Conservation (phyloP, 768 basidiomycete genomes). For the Rhodocollybia butyracea region DNA sequence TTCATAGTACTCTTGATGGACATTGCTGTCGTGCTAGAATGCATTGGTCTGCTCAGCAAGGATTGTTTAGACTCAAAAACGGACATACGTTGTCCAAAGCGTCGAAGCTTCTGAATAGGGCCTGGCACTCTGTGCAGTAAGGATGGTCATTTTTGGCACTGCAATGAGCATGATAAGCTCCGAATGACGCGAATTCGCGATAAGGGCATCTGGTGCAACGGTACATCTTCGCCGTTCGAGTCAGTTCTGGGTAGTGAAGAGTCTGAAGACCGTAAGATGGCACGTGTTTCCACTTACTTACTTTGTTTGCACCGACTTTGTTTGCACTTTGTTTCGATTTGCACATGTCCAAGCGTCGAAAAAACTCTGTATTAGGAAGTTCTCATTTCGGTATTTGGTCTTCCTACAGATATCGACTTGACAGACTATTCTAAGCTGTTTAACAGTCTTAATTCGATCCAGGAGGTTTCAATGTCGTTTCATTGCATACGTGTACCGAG, state of each 20-base stretch:
- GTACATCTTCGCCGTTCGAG: background rate
- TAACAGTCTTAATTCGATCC: too few relatives aligned
- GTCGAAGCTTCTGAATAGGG: constrained; percentile 13
- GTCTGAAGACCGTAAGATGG: too few relatives aligned
- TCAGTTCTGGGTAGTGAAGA: background rate
- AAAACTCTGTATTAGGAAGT: too few relatives aligned
- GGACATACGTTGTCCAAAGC: constrained; percentile 14
- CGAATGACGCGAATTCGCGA: constrained; percentile 7
- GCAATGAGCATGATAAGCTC: constrained; percentile 19
- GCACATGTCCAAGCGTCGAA: too few relatives aligned
- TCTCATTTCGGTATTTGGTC: too few relatives aligned
- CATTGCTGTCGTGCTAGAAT: background rate
- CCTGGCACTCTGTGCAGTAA: constrained; percentile 17
- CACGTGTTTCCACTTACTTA: too few relatives aligned
- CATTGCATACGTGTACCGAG: too few relatives aligned
- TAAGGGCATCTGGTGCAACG: background rate
- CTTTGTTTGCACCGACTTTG: too few relatives aligned
- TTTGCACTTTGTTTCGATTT: too few relatives aligned
- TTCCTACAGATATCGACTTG: too few relatives aligned
- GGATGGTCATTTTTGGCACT: constrained; percentile 16
- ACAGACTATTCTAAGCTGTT: too few relatives aligned
- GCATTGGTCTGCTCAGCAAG: background rate
- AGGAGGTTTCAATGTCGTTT: too few relatives aligned
- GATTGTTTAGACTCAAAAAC: background rate
- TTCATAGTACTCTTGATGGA: constrained; percentile 5